These are phyloP conservation scores for Vigna angularis DNA, from an alignment of 306 rosid genomes.

Conservation along the genomic window DNA sequence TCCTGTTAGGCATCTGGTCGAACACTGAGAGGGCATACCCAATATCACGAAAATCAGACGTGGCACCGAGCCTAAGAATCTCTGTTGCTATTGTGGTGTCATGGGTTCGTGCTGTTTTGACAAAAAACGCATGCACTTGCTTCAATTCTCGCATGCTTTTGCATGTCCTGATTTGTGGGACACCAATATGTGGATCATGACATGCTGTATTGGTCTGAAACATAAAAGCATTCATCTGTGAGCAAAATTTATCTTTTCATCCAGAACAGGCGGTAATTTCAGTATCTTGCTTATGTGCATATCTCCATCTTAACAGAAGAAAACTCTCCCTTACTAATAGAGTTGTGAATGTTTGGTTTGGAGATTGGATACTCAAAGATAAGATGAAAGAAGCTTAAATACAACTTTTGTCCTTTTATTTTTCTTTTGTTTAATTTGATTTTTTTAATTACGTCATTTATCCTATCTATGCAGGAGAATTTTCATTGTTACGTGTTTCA, in stretches of 20 bases:
- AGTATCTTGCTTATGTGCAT: not conserved
- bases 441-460: too few relatives aligned
- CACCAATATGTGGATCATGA: not conserved
- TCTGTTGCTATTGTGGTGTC: not conserved
- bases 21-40: not conserved
- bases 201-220: slow-evolving; percentile 1
- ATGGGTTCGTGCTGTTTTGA: slow-evolving; percentile 3
- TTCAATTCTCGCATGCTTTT: slow-evolving; percentile 17
- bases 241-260: too few relatives aligned
- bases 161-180: slow-evolving; percentile 4
- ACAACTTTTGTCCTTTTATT: too few relatives aligned
- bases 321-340: not conserved
- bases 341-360: not conserved
- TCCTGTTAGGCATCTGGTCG: not conserved
- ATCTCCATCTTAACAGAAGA: not conserved
- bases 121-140: not conserved
- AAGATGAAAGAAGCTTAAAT: not conserved
- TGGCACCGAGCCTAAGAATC: slow-evolving; percentile 1
- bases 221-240: not conserved
- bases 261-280: not conserved
- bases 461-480: too few relatives aligned
- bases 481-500: too few relatives aligned
- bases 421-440: too few relatives aligned
- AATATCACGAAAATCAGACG: slow-evolving; percentile 17
- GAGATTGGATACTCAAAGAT: not conserved